phyloP scores from a whole-genome alignment of 129 eudicot species.

The Tagetes patula region DNA sequence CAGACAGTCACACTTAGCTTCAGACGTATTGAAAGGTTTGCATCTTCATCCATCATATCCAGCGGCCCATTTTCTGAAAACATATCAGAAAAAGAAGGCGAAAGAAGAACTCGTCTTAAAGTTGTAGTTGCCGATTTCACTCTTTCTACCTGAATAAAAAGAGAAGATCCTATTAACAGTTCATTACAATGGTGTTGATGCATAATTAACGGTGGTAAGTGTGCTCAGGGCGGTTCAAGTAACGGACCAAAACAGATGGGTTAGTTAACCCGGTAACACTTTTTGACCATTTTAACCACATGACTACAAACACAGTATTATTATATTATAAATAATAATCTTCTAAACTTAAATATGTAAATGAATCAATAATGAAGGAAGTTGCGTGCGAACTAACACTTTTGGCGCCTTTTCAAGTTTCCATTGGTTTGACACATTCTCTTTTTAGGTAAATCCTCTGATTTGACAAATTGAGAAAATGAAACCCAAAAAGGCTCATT shows the following conservation, averaged over 20 bases:
- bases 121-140: slow-evolving; percentile 74
- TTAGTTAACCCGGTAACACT: neutral
- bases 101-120: slow-evolving; percentile 69
- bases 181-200: slow-evolving; percentile 2
- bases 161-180: slow-evolving; percentile 20
- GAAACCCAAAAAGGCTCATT: neutral
- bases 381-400: neutral
- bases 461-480: neutral
- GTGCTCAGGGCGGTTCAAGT: neutral
- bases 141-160: slow-evolving; percentile 61
- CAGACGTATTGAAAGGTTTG: slow-evolving; percentile 67
- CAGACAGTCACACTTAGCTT: slow-evolving; percentile 83
- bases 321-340: neutral
- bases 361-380: neutral
- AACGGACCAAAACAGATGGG: neutral
- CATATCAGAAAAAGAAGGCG: slow-evolving; percentile 80
- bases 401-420: neutral
- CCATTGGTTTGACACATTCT: no score
- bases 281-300: neutral
- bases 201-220: neutral
- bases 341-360: neutral
- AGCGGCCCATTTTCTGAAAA: slow-evolving; percentile 58
- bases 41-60: slow-evolving; percentile 99
- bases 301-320: neutral
- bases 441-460: neutral